These are phyloP conservation scores for Colletotrichum sp. DNA, from an alignment of 2,329 filamentous ascomycete genomes.

Conservation along the genomic window DNA sequence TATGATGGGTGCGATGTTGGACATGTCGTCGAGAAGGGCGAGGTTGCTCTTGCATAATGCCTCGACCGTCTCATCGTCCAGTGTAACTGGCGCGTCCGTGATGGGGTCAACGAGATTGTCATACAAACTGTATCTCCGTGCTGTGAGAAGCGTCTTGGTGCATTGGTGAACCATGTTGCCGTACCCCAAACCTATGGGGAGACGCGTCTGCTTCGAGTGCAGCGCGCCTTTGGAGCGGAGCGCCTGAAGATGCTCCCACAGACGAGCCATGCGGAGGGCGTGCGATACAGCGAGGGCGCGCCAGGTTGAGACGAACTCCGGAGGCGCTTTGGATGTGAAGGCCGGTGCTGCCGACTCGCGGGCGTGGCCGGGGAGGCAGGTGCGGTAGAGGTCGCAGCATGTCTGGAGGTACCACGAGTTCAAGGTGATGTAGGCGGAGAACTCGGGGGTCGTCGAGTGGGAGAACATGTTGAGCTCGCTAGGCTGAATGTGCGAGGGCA, in stretches of 20 bases:
- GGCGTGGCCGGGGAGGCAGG: not conserved
- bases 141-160: slow-evolving; percentile 4
- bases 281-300: not conserved
- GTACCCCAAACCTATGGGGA: not conserved
- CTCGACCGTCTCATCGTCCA: not conserved
- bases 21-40: slow-evolving; percentile 2
- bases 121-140: not conserved
- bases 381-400: slow-evolving; percentile 4
- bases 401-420: slow-evolving; percentile 9
- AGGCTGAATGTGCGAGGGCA: not conserved
- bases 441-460: slow-evolving; percentile 1
- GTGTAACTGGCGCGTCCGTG: not conserved
- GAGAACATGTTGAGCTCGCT: slow-evolving; percentile 7
- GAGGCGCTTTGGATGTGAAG: not conserved
- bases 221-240: not conserved
- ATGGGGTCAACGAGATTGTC: not conserved
- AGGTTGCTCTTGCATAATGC: not conserved
- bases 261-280: not conserved
- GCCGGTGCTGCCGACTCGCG: not conserved
- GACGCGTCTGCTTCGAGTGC: slow-evolving; percentile 4
- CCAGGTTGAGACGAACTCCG: not conserved
- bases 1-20: not conserved
- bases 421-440: not conserved
- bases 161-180: slow-evolving; percentile 7
- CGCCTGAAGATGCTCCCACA: slow-evolving; percentile 1